Percentiles rank a stretch among this genome's conserved stretches.
These are phyloP conservation scores for Handroanthus guayacan DNA, from an alignment of 257 asterid genomes.

Conservation along the genomic window DNA sequence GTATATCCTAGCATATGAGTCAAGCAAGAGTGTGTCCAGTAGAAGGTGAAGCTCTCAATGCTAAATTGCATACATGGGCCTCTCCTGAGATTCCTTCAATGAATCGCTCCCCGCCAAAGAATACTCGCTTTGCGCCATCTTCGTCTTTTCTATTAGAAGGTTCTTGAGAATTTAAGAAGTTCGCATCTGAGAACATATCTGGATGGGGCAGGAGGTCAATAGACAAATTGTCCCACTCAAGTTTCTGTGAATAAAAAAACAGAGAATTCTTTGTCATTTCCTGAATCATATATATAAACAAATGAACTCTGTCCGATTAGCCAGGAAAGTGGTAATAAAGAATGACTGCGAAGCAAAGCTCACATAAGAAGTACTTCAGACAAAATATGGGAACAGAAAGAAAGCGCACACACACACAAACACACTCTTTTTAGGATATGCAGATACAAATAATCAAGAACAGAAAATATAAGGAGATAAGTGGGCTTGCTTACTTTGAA, in stretches of 20 bases:
- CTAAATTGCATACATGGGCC: slow-evolving; percentile 71
- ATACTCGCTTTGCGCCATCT: slow-evolving; percentile 96
- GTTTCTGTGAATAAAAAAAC: slow-evolving; percentile 67
- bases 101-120: slow-evolving; percentile 98
- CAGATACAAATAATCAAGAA: slow-evolving; percentile 35
- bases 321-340: slow-evolving; percentile 11
- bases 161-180: slow-evolving; percentile 59
- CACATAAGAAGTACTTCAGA: slow-evolving; percentile 20
- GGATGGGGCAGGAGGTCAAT: slow-evolving; percentile 99
- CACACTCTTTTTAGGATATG: slow-evolving; percentile 10
- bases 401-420: background rate
- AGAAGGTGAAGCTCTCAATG: slow-evolving; percentile 36
- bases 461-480: slow-evolving; percentile 20
- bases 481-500: slow-evolving; percentile 71
- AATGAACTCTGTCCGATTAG: slow-evolving; percentile 15
- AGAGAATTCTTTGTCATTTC: slow-evolving; percentile 30
- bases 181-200: slow-evolving; percentile 86
- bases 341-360: slow-evolving; percentile 9
- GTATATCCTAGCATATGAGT: slow-evolving; percentile 18
- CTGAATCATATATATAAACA: slow-evolving; percentile 21
- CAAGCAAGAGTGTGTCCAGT: slow-evolving; percentile 31
- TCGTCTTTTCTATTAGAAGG: slow-evolving; percentile 78
- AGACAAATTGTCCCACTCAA: slow-evolving; percentile 94
- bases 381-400: slow-evolving; percentile 19
- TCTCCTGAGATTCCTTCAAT: slow-evolving; percentile 97